These are phyloP conservation scores for Coffea humblotiana DNA, from an alignment of 305 asterid genomes.

Conservation along the genomic window DNA sequence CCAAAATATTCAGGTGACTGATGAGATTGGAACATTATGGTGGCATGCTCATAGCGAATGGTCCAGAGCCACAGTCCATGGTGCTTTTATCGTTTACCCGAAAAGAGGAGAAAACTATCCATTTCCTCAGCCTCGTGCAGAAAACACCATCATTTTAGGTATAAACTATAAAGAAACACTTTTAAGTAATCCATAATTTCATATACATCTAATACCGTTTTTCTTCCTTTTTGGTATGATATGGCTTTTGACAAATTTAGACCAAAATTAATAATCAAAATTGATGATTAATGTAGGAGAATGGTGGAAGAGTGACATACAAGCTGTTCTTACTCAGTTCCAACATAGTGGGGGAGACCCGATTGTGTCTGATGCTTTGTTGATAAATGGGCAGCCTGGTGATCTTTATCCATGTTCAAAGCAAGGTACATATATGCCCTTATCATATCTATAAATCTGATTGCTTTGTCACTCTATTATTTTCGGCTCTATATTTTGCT, in stretches of 20 bases:
- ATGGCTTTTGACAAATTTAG: too few relatives aligned
- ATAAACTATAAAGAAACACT: slow-evolving; percentile 30
- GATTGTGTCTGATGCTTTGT: slow-evolving; percentile 59
- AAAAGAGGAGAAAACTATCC: slow-evolving; percentile 40
- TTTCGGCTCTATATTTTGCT: too few relatives aligned
- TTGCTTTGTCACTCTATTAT: too few relatives aligned
- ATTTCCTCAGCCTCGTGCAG: slow-evolving; percentile 48
- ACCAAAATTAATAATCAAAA: neutral
- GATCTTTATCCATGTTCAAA: slow-evolving; percentile 54
- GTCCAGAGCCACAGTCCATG: slow-evolving; percentile 72
- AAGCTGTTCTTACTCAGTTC: slow-evolving; percentile 41
- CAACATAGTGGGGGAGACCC: slow-evolving; percentile 45
- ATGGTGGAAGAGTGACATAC: slow-evolving; percentile 68
- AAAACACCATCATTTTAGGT: slow-evolving; percentile 68
- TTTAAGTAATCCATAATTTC: neutral
- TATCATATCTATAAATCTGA: too few relatives aligned
- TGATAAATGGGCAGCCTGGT: slow-evolving; percentile 77
- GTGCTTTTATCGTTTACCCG: slow-evolving; percentile 53
- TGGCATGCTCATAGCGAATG: slow-evolving; percentile 90
- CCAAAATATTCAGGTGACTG: slow-evolving; percentile 51
- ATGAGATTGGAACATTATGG: slow-evolving; percentile 73
- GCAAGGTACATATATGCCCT: slow-evolving; percentile 31
- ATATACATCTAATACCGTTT: too few relatives aligned
- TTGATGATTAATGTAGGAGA: slow-evolving; percentile 35
- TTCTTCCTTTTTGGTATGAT: too few relatives aligned